Evolutionary conservation across 805 yeast species (phyloP), one percentile per base, ranked within the genome.

Genomic region (Dipodascopsis uninucleata): DNA sequence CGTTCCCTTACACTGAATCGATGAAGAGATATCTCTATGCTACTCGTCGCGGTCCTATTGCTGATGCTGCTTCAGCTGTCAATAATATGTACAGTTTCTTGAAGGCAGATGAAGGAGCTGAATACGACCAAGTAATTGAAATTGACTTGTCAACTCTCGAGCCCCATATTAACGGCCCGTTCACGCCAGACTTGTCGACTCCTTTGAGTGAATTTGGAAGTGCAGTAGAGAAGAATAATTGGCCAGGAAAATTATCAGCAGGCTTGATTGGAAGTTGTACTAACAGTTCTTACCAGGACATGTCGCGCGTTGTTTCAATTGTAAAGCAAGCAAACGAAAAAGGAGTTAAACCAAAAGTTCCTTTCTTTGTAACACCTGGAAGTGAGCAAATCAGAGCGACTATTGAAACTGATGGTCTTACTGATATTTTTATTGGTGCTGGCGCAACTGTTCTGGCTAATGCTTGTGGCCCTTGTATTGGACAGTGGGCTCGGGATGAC

Each of bases 381-480:
- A 86, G 96, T 47, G 97, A 90, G 75, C 97, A 90, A 74, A 85
- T 90, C 58, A 85, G 97, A 74, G 97, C 97, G 56, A 90, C 97
- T 56, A 90, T 90, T 67, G 96, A 83, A 66, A 83, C 96, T 70
- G 97, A 90, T 68, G 97, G 97, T 53, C 82, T 85, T 68, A 79
- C 90, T 59, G 74, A 82, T 59, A 83, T 93, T 58, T 88, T 90
- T 70, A 80, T 82, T 64, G 87, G 86, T 62, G 85, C 83, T 61
- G 97, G 97, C 59, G 97, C 95, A 67, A 77, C 82, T 51, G 97
- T 90, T 44, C 75, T 90, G 65, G 97, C 97, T 52, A 90, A 90
- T 66, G 97, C 97, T 48, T 90, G 97, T 77, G 97, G 97, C 64
- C 97, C 97, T 65, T 89, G 97, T 78, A 89, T 89, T 65, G 97